phyloP scores from a whole-genome alignment of 2,329 filamentous ascomycete species.

The Diaporthe aspalathi region DNA sequence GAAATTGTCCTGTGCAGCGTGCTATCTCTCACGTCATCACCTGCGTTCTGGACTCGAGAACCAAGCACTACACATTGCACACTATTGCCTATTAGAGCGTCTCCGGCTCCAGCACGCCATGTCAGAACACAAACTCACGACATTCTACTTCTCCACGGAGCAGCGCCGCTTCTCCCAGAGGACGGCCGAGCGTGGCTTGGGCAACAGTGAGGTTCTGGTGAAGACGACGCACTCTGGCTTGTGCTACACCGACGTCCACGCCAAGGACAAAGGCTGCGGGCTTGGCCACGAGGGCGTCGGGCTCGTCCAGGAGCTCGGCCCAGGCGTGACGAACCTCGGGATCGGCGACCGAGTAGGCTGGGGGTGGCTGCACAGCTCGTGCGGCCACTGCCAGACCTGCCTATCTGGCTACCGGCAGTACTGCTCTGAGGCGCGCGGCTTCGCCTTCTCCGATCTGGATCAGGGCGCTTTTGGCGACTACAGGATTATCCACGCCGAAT shows the following conservation, averaged over 20 bases:
- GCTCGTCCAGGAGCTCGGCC: constrained; percentile 46
- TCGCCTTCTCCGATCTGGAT: constrained; percentile 49
- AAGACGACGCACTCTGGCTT: constrained; percentile 69
- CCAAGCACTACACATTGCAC: background rate
- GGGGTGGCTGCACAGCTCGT: constrained; percentile 47
- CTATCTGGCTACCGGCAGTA: constrained; percentile 40
- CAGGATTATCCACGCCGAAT: constrained; percentile 50
- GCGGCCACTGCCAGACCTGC: constrained; percentile 46
- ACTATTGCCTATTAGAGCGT: background rate
- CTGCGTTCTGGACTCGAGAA: background rate
- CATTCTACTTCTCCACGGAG: constrained; percentile 32
- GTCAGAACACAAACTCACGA: constrained; percentile 15
- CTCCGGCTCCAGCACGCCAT: background rate
- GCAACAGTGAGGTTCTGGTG: constrained; percentile 60
- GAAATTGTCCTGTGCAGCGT: background rate
- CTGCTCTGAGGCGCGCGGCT: constrained; percentile 49
- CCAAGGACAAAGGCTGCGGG: constrained; percentile 39
- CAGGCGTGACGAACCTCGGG: constrained; percentile 46
- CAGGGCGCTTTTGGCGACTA: constrained; percentile 51
- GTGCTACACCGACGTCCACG: constrained; percentile 65
- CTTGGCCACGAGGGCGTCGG: constrained; percentile 55
- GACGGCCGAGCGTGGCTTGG: constrained; percentile 8
- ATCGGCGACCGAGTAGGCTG: constrained; percentile 51
- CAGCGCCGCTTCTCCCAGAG: constrained; percentile 9
- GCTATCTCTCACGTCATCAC: background rate